Base-by-base conservation (phyloP, 106 monocot species). In the Cymbidium sinense region DNA sequence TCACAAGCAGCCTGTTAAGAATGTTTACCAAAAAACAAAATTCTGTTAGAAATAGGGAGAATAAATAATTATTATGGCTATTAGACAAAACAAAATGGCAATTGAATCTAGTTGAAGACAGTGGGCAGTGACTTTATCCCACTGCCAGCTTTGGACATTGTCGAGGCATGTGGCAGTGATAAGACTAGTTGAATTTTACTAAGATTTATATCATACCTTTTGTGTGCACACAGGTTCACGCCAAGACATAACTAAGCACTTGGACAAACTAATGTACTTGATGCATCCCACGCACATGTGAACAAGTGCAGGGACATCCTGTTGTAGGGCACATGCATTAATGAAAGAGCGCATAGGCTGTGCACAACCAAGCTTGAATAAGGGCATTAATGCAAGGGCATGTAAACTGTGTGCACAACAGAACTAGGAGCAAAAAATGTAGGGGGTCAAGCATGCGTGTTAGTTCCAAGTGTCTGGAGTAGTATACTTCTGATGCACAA, bases 1-100 rank as follows among this genome's bases (percentile, higher is more conserved):
- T 74, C 74, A 15, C 44, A 74, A 74, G 74, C 74, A 74, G 74
- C 74, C 74, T 74, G 44, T 28, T 12, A 71, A 36, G 37, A 37
- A 31, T 15, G 67, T 67, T 67, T 8, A 67, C 3, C 20, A 71
- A 21, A 71, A 67, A 33, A 29, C 9, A 71, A 37, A 37, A 67
- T 62, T 9, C 5, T 25, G 15, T 23, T 37, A 39, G 15, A 71
- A 21, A 7, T 29, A 33, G 20, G 4, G 35, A 71, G 20, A 20
- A 71, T 39, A 20, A 35, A 71, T 71, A 71, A 36, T 18, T 71
- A 71, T 33, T 17, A 67, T 67, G 31, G 67, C 29, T 13, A 71
- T 39, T 71, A n/a, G 37, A 71, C 15, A 71, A n/a, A 71, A 34
- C 3, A 69, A 69, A 31, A 69, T 7, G 20, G 4, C 15, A 25